Evolutionary conservation across 2,329 filamentous ascomycete genomes (phyloP).

Genomic region (Aaosphaeria pasadenensis): DNA sequence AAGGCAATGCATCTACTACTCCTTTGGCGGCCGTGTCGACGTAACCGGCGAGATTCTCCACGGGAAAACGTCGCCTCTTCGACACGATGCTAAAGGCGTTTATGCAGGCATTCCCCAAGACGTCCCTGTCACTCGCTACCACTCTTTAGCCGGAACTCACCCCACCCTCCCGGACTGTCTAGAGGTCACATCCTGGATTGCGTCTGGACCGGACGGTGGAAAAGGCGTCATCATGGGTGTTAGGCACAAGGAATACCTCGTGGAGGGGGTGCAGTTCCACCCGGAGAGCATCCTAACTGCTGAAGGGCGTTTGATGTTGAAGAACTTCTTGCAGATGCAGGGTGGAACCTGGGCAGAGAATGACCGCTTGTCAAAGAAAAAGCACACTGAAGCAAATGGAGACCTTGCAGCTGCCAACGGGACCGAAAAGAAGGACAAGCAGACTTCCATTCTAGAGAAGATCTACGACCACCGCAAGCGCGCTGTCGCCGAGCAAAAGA

Average conservation of each 20-base stretch:
- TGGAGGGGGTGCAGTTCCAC: conserved; percentile 98
- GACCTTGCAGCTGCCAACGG: conserved; percentile 15
- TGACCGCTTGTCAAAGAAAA: conserved; percentile 48
- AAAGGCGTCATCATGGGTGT: conserved; percentile 96
- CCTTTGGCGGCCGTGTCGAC: conserved; percentile 86
- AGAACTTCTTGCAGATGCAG: conserved; percentile 84
- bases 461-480: conserved; percentile 82
- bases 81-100: conserved; percentile 88
- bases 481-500: conserved; percentile 75
- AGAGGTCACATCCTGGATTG: conserved; percentile 88
- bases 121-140: conserved; percentile 89
- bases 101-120: conserved; percentile 78
- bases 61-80: conserved; percentile 89
- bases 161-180: conserved; percentile 80
- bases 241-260: conserved; percentile 81
- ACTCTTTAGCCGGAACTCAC: conserved; percentile 91
- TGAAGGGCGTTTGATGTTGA: conserved; percentile 83
- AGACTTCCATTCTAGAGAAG: conserved; percentile 81
- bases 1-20: conserved; percentile 91
- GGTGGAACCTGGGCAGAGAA: conserved; percentile 92
- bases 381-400: conserved; percentile 32
- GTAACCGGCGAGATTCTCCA: conserved; percentile 96
- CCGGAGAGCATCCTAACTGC: conserved; percentile 95
- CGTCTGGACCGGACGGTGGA: conserved; percentile 67
- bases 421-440: conserved; percentile 50